Evolutionary conservation across 1,284 basidiomycete species (phyloP), one percentile per base, ranked within the genome.

Genomic region (Irpex sp.): DNA sequence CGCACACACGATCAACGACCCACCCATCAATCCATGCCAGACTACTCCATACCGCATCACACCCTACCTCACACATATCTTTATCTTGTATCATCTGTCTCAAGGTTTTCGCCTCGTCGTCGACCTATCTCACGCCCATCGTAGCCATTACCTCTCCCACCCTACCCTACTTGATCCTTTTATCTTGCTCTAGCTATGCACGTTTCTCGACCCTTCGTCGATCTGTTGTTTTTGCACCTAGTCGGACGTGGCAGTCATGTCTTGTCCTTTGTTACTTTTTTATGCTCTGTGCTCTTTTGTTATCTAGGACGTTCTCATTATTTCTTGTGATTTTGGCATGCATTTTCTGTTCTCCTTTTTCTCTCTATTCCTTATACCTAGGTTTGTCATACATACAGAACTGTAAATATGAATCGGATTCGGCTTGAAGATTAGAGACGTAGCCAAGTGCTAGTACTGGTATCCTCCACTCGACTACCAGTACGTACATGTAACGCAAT

Each of bases 211-310:
- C 15, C 53, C 53, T 31, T 55, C 33, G 53, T 55, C 33, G 53
- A 26, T 35, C 26, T 55, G 53, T 55, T 55, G 53, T 55, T 55
- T 55, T 55, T 9, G 53, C 53, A 55, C 53, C 53, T 11, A 36
- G 26, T 15, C 1, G 21, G n/a, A 26, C 53, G 33, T 5, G n/a
- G 19, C 49, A 51, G 21, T 55, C 53, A 15, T 55, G 53, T 35
- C 33, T 33, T 31, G 49, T 51, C 3, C 19, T 9, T 51, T 17
- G n/a, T 17, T 26, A 17, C 15, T 17, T 51, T 55, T 26, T 35
- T 35, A 55, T 55, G 53, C 53, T 55, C 33, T 55, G 53, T 55
- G 53, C 53, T 55, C 53, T 31, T 55, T 26, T 51, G 49, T 55
- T 55, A 55, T 36, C 31, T 35, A 31, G 53, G 53, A 55, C 31